Evolutionary conservation across 306 rosid genomes (phyloP).

Genomic region (Leucaena leucocephala): DNA sequence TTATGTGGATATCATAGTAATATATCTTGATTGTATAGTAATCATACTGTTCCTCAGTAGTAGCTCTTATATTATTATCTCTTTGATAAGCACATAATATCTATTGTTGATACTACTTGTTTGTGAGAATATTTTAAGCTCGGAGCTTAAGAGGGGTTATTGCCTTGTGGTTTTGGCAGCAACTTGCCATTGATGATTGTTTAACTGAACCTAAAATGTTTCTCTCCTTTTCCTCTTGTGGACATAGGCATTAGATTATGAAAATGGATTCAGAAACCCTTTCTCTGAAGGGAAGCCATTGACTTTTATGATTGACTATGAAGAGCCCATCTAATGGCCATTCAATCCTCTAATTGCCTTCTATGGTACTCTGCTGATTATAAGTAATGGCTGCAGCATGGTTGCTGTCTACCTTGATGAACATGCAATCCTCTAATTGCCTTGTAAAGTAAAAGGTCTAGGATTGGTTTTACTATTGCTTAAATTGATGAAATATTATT

Average conservation of each 20-base stretch:
- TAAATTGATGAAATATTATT: constrained; percentile 3
- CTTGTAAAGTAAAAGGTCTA: not conserved
- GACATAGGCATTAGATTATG: constrained; percentile 2
- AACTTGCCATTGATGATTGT: not conserved
- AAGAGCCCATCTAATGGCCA: not conserved
- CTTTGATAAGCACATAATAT: not conserved
- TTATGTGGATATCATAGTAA: constrained; percentile 19
- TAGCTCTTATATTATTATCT: no score
- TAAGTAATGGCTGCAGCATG: not conserved
- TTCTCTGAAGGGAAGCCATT: constrained; percentile 9
- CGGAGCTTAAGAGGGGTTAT: not conserved
- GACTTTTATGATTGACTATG: not conserved
- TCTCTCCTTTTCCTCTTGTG: not conserved
- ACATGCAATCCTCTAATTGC: no score
- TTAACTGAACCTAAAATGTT: constrained; percentile 2
- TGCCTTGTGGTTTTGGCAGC: not conserved
- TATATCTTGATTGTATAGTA: constrained; percentile 15
- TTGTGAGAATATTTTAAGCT: no score
- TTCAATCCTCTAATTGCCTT: constrained; percentile 17
- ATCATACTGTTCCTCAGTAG: not conserved
- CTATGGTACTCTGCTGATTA: not conserved
- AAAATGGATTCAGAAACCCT: constrained; percentile 13
- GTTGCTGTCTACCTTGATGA: not conserved
- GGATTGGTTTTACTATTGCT: not conserved
- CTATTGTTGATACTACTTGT: no score